Evolutionary conservation across 768 basidiomycete genomes (phyloP).

Genomic region (Mrakia hoshinonis): DNA sequence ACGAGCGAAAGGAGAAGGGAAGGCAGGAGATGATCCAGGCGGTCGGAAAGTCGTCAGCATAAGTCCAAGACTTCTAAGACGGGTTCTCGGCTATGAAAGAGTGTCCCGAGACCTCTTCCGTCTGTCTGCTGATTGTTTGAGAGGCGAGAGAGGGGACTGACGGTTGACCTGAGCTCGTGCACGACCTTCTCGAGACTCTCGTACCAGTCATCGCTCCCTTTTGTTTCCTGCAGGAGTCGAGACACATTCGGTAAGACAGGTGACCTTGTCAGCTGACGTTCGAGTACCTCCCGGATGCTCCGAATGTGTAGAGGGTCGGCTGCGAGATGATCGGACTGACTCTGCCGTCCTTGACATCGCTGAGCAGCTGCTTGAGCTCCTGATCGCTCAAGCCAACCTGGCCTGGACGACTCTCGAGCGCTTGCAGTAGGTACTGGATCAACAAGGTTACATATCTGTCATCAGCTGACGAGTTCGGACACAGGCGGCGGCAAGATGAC

Average conservation of each 20-base stretch:
- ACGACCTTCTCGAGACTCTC: slow-evolving; percentile 86
- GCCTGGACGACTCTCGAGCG: slow-evolving; percentile 68
- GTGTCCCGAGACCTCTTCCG: not conserved
- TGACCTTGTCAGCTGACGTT: slow-evolving; percentile 9
- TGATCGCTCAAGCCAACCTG: slow-evolving; percentile 53
- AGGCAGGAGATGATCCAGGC: slow-evolving; percentile 32
- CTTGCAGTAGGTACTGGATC: slow-evolving; percentile 74
- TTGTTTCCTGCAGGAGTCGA: slow-evolving; percentile 35
- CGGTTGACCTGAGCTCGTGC: slow-evolving; percentile 63
- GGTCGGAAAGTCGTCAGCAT: slow-evolving; percentile 31
- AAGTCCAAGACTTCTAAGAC: too few relatives aligned
- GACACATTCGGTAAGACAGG: not conserved
- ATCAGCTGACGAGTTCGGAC: not conserved
- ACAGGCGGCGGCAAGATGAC: not conserved
- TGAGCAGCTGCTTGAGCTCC: slow-evolving; percentile 72
- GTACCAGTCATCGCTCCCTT: slow-evolving; percentile 77
- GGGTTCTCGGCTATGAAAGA: too few relatives aligned
- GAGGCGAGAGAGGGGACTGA: slow-evolving; percentile 51
- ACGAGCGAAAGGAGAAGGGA: not conserved
- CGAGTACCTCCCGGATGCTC: not conserved
- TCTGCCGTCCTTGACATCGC: slow-evolving; percentile 76
- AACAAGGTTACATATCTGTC: too few relatives aligned
- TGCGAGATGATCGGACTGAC: slow-evolving; percentile 48
- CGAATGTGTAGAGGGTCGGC: slow-evolving; percentile 8
- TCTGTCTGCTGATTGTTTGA: not conserved